Percentiles rank a stretch among this genome's conserved stretches.
These are phyloP conservation scores for Apiospora hydei DNA, from an alignment of 2,329 filamentous ascomycete genomes.

Conservation along the genomic window DNA sequence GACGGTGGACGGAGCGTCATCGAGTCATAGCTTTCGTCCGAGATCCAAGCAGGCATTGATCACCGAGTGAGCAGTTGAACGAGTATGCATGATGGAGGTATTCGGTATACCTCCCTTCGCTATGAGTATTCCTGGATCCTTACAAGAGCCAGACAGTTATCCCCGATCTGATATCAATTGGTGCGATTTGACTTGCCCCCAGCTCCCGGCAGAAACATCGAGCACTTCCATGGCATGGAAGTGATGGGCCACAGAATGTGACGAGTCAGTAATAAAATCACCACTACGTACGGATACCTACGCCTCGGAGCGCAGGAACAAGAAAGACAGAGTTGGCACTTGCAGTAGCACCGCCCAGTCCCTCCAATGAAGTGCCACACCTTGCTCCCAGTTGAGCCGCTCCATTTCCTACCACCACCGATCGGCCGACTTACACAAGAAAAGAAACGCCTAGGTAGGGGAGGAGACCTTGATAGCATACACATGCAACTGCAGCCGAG, in stretches of 20 bases:
- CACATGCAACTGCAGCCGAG: neutral
- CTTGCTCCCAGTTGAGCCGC: neutral
- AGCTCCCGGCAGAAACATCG: neutral
- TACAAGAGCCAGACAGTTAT: neutral
- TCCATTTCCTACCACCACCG: neutral
- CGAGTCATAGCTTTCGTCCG: conserved; percentile 16
- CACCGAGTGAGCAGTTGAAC: neutral
- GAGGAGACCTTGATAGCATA: neutral
- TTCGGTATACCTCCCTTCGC: neutral
- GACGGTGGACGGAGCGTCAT: conserved; percentile 11
- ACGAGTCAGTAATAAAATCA: neutral
- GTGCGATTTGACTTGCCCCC: neutral
- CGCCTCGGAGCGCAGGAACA: neutral
- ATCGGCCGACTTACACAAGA: conserved; percentile 7
- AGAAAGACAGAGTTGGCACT: neutral
- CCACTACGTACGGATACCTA: neutral
- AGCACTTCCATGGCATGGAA: neutral
- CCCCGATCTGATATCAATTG: neutral
- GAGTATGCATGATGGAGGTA: neutral
- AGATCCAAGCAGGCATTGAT: conserved; percentile 5
- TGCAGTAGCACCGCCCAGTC: neutral
- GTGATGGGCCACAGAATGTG: neutral
- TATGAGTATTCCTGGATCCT: neutral
- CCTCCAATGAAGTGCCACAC: conserved; percentile 3
- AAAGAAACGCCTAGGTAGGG: neutral